Evolutionary conservation across 495 filamentous ascomycete genomes (phyloP), one percentile per base, ranked within the genome.

Genomic region (Cladorrhinum samala): DNA sequence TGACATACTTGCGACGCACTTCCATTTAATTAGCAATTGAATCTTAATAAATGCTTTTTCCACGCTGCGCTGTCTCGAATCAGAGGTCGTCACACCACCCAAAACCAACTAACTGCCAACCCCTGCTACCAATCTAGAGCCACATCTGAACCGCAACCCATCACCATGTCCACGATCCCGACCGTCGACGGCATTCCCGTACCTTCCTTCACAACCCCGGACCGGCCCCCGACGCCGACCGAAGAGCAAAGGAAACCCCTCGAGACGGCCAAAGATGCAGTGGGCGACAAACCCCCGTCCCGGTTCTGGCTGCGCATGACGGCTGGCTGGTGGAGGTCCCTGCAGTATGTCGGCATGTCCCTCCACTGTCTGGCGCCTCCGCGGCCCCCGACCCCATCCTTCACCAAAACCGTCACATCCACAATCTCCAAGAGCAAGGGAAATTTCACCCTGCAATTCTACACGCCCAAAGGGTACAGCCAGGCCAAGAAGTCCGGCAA

Each of bases 331-430:
- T 93, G 88, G 88, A 78, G 90, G 40, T 75, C 77, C 56, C 71
- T 92, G n/a, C 89, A 91, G 79, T 76, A 74, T 54, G 72, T 90
- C 24, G 89, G 89, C 62, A 89, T 93, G 86, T 71, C 78, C 39
- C 71, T 95, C 8, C 89, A 95, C 65, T 80, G 76, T 30, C 68
- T 88, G 42, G 79, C 86, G 0, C 68, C 77, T 5, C 86, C 89
- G 0, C 75, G 79, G 14, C 86, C 88, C 0, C 85, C 86, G 1
- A 68, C 64, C 30, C 86, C 88, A 6, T 67, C 72, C 27, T 94
- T 94, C 73, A 75, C 76, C 45, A 79, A 78, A 30, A 69, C 73
- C 24, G 79, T 95, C 41, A 70, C 78, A 0, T 77, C 80, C 46
- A 83, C 82, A n/a, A 58, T 85, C 49, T 83, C 73, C 17, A 73